Conservation (phyloP, 805 yeast species). For the Yarrowia phangngaensis region DNA sequence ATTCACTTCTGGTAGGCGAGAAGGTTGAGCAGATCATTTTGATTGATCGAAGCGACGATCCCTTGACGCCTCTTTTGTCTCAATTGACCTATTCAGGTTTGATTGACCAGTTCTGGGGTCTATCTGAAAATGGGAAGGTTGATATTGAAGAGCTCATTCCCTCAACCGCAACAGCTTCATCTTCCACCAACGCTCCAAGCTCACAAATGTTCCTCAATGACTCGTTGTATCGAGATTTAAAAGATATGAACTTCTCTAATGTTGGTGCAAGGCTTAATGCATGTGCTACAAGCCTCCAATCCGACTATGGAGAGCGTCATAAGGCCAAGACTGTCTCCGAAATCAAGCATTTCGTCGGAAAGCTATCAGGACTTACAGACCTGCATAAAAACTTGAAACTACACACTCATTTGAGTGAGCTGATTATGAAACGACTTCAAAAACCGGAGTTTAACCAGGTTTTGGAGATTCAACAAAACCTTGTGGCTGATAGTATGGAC, state of each 20-base stretch:
- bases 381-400: slow-evolving; percentile 64
- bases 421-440: slow-evolving; percentile 49
- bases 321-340: slow-evolving; percentile 56
- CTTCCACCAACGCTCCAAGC: slow-evolving; percentile 18
- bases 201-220: slow-evolving; percentile 40
- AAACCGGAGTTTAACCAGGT: slow-evolving; percentile 35
- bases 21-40: slow-evolving; percentile 60
- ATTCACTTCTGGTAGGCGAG: slow-evolving; percentile 34
- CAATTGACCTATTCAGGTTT: slow-evolving; percentile 83
- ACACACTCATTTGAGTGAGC: slow-evolving; percentile 73
- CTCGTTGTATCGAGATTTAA: slow-evolving; percentile 49
- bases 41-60: slow-evolving; percentile 74
- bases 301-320: slow-evolving; percentile 59
- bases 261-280: slow-evolving; percentile 70
- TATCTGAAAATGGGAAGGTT: slow-evolving; percentile 40
- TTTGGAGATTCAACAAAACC: slow-evolving; percentile 50
- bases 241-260: slow-evolving; percentile 69
- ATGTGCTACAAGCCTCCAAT: slow-evolving; percentile 67
- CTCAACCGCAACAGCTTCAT: slow-evolving; percentile 32
- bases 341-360: slow-evolving; percentile 68
- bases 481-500: slow-evolving; percentile 53
- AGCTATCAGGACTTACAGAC: slow-evolving; percentile 60
- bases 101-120: slow-evolving; percentile 63
- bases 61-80: slow-evolving; percentile 62
- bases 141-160: slow-evolving; percentile 34